Evolutionary conservation across 164 flowering plant genomes (phyloP).

Genomic region (Vitis amurensis): DNA sequence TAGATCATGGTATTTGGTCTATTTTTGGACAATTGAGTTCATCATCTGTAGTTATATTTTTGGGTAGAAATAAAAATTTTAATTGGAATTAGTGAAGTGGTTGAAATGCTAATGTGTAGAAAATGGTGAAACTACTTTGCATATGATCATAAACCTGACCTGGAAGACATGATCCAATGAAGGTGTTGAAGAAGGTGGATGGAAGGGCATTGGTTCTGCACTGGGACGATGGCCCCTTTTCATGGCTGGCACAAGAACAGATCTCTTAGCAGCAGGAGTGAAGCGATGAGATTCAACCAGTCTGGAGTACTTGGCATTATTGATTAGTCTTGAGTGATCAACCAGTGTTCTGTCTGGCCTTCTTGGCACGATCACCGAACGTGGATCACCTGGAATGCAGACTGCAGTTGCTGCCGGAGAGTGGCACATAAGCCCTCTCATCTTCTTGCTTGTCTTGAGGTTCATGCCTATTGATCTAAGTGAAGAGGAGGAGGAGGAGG

Average conservation of each 20-base stretch:
- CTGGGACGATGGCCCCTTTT: not conserved
- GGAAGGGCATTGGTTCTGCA: not conserved
- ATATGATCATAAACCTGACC: constrained; percentile 17
- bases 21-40: no score
- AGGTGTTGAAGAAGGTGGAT: not conserved
- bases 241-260: not conserved
- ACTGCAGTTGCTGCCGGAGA: constrained; percentile 58
- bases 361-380: constrained; percentile 54
- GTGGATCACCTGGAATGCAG: constrained; percentile 45
- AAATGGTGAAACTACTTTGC: no score
- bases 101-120: no score
- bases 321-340: constrained; percentile 28
- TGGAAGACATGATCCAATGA: constrained; percentile 39
- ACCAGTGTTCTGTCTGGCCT: constrained; percentile 22
- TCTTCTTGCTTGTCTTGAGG: constrained; percentile 19
- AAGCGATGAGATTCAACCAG: constrained; percentile 30
- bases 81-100: no score
- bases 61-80: no score
- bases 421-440: constrained; percentile 70
- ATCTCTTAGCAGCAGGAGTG: not conserved
- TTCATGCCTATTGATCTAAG: no score
- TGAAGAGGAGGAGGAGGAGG: no score
- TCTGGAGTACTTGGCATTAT: constrained; percentile 35
- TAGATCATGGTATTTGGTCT: no score
- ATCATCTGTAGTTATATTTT: no score